Evolutionary conservation across 73 alveolate species (phyloP).

Genomic region (Tetrahymena elliotti): DNA sequence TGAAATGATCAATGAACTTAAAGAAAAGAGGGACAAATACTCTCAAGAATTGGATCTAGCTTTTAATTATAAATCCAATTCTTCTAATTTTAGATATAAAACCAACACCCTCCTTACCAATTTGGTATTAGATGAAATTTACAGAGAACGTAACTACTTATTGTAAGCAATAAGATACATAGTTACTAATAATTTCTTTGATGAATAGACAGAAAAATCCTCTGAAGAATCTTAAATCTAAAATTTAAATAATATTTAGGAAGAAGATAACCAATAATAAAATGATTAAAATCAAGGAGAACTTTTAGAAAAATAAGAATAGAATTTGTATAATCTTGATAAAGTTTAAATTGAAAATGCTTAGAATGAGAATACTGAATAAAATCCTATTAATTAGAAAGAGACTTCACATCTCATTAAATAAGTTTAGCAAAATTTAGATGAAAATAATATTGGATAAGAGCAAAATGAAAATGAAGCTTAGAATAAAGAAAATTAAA

Average conservation of each 20-base stretch:
- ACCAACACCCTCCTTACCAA: conserved; percentile 21
- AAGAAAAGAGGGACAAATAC: neutral
- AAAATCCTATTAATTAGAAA: too few species aligned
- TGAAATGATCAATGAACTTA: neutral
- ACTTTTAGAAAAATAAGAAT: too few species aligned
- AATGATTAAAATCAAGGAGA: neutral
- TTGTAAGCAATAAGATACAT: conserved; percentile 9
- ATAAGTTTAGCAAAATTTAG: too few species aligned
- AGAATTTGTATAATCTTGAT: neutral
- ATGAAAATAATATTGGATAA: too few species aligned
- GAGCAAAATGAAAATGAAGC: too few species aligned
- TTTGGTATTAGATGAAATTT: conserved; percentile 11
- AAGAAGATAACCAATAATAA: neutral
- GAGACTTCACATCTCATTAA: too few species aligned
- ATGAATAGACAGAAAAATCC: neutral
- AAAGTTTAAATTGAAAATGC: too few species aligned
- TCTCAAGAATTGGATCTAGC: conserved; percentile 1
- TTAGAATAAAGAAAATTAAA: too few species aligned
- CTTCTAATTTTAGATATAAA: conserved; percentile 18
- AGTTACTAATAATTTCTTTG: conserved; percentile 16
- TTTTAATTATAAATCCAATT: conserved; percentile 13
- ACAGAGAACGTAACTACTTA: conserved; percentile 19
- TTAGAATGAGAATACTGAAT: too few species aligned
- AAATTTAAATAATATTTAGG: neutral
- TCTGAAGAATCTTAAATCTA: neutral